Base-by-base conservation (phyloP, 108 stramenopile genomes). In the Nitzschia palea region DNA sequence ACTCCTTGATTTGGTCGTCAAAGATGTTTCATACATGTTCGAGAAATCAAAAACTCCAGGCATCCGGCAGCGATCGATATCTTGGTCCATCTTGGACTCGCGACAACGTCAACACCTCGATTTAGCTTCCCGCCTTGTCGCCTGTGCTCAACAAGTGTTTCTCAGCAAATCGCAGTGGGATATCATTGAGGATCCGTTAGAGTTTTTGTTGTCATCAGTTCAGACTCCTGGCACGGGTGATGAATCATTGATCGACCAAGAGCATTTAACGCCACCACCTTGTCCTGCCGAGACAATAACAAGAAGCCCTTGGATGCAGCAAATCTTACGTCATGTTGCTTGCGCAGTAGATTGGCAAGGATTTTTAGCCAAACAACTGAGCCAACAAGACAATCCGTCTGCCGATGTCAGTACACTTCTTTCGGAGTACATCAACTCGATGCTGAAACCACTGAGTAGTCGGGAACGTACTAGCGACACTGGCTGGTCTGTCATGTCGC, bases 91-190 rank as follows among this genome's bases (percentile, higher is more conserved):
- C 15, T 40, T 86, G 56, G 83, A 68, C 3, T 48, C 57, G 48
- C 74, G 78, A 12, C 85, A 87, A 53, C 73, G 81, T 35, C 76
- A 78, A 18, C 84, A 90, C 59, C 68, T 88, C 67, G 89, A 93
- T 68, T 35, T 93, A 28, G 67, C 65, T 37, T 75, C 80, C 18
- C 76, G 87, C 18, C 61, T 93, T 9, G 40, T 93, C 22, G 80
- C 84, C n/a, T 61, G 82, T 47, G 73, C 74, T 15, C 91, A 93
- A 43, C 83, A 88, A 27, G 68, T 79, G 12, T 79, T 78, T 63
- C 36, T 91, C 23, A 67, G 72, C 26, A 67, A 84, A 17, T 73
- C 67, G 8, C 85, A 86, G 44, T 73, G 51, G 76, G 69, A 45
- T 62, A 57, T 44, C 52, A 52, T 62, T 42, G 79, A 42, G 1